Percentiles rank a stretch among this genome's conserved stretches.
Conservation (phyloP, 116 monocot species). For the Papilionanthe hybrid region DNA sequence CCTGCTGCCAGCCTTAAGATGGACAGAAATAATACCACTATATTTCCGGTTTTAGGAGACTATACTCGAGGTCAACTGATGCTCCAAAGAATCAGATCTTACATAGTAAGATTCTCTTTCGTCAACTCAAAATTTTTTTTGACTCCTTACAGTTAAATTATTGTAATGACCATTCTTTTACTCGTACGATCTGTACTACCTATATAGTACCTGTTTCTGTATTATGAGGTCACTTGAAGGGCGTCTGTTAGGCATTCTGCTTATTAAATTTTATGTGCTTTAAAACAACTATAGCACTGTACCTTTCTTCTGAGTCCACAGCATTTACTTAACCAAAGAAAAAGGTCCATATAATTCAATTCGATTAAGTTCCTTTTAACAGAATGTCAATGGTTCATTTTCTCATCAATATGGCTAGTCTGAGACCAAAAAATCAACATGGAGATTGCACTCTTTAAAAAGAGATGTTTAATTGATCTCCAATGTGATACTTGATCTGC, state of each 20-base stretch:
- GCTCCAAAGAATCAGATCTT: conserved; percentile 90
- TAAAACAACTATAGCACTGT: background rate
- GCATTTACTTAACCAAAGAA: background rate
- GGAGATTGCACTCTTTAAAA: too few species aligned
- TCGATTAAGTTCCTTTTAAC: background rate
- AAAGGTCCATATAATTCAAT: background rate
- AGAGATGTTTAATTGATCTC: too few species aligned
- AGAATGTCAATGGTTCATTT: background rate
- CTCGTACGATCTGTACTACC: background rate
- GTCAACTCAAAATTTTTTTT: background rate
- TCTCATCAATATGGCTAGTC: background rate
- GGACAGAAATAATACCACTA: conserved; percentile 29
- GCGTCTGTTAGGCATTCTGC: background rate
- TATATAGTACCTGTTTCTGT: background rate
- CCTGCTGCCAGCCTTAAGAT: conserved; percentile 54
- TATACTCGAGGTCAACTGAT: conserved; percentile 80
- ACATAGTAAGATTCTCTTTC: conserved; percentile 59
- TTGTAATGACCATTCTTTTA: background rate
- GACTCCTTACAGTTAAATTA: background rate
- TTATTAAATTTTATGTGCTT: background rate
- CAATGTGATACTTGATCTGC: too few species aligned
- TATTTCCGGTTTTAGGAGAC: conserved; percentile 68
- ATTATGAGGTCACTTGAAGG: background rate
- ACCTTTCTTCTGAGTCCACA: background rate
- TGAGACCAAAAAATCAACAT: background rate